A percentile compares a stretch with the other conserved stretches of the same genome.
Evolutionary conservation across 176 grass and related monocot species (phyloP).

Genomic region (Tillandsia fasciculata): DNA sequence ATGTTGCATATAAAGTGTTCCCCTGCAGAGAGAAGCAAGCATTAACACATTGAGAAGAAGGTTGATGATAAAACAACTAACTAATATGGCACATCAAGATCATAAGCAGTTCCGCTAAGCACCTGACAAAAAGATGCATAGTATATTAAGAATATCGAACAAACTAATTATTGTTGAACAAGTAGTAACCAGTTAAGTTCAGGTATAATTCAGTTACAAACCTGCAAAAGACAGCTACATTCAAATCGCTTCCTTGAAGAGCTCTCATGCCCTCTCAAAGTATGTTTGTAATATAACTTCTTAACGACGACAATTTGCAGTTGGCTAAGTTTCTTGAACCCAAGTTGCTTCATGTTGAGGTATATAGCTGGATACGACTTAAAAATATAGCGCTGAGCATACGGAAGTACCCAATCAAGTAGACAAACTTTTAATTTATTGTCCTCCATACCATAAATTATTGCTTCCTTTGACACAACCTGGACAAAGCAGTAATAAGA

Average conservation of each 20-base stretch:
- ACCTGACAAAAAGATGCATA: too few species aligned
- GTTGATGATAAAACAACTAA: conserved; percentile 3
- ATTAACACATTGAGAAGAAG: conserved; percentile 6
- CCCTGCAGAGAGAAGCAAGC: conserved; percentile 53
- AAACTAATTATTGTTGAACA: not conserved
- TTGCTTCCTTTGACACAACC: conserved; percentile 78
- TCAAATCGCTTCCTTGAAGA: conserved; percentile 55
- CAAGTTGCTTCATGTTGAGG: conserved; percentile 49
- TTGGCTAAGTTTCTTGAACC: conserved; percentile 38
- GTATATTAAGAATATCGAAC: not conserved
- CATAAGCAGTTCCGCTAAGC: not conserved
- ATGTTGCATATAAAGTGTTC: conserved; percentile 48
- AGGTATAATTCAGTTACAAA: conserved; percentile 13
- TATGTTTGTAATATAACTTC: conserved; percentile 70
- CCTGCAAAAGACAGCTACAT: conserved; percentile 75
- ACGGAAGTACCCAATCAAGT: conserved; percentile 62
- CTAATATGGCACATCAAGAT: conserved; percentile 20
- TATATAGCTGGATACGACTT: conserved; percentile 52
- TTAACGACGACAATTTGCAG: conserved; percentile 62
- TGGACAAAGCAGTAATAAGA: conserved; percentile 29
- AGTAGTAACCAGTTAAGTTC: not conserved
- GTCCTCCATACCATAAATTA: conserved; percentile 64
- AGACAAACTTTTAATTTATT: conserved; percentile 46
- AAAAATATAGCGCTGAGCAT: conserved; percentile 83
- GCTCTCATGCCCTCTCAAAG: conserved; percentile 40